phyloP scores from a whole-genome alignment of 192 early-diverging fungal species.

The Phlyctochytrium planicorne region DNA sequence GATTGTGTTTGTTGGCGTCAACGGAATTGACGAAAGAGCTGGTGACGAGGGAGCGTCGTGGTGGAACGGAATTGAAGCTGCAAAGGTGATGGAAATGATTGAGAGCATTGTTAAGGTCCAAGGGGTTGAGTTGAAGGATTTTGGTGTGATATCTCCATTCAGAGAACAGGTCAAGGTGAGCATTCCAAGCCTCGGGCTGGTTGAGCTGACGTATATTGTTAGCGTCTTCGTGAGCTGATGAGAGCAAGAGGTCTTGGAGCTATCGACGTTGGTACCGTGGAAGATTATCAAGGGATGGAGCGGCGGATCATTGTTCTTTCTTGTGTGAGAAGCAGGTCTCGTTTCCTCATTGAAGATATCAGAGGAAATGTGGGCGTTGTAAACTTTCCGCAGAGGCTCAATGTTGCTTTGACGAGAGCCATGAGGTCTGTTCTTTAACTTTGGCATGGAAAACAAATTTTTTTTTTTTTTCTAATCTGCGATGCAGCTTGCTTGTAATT shows the following conservation, averaged over 20 bases:
- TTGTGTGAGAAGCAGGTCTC: constrained; percentile 36
- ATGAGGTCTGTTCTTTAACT: constrained; percentile 8
- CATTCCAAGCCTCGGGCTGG: not conserved
- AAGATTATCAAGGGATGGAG: constrained; percentile 60
- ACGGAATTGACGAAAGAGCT: constrained; percentile 42
- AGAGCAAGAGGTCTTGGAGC: constrained; percentile 29
- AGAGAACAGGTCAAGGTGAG: constrained; percentile 49
- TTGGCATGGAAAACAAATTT: not conserved
- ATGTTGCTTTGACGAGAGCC: constrained; percentile 52
- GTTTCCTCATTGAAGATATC: constrained; percentile 43
- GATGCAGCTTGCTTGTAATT: constrained; percentile 10
- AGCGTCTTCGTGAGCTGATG: constrained; percentile 36
- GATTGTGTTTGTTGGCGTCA: constrained; percentile 48
- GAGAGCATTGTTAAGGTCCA: constrained; percentile 16
- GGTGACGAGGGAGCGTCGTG: constrained; percentile 39
- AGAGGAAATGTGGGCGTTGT: constrained; percentile 36
- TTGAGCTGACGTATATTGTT: not conserved
- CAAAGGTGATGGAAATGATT: constrained; percentile 39
- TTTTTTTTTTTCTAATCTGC: not conserved
- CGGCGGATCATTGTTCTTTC: constrained; percentile 50
- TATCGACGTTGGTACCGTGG: constrained; percentile 39
- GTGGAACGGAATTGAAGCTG: constrained; percentile 52
- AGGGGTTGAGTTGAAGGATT: constrained; percentile 34
- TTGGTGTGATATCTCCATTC: constrained; percentile 60
- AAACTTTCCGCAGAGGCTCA: constrained; percentile 43